Conservation (phyloP, 2,329 filamentous ascomycete species). For the Arachnopeziza araneosa region DNA sequence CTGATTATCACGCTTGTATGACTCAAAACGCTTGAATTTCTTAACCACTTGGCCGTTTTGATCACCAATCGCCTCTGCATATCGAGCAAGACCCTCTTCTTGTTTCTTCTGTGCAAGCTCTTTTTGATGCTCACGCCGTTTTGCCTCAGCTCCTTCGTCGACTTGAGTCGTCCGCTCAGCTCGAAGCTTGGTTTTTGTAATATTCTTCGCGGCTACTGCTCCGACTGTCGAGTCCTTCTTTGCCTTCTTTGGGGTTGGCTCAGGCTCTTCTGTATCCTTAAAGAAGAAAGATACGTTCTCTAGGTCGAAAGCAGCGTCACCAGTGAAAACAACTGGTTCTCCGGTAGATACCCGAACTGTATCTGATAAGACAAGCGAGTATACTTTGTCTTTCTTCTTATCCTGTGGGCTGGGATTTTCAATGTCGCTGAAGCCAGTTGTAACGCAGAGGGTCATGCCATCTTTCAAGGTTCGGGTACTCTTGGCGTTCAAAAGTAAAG, state of each 20-base stretch:
- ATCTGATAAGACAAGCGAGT: constrained; percentile 86
- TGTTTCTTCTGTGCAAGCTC: constrained; percentile 85
- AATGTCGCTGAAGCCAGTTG: constrained; percentile 84
- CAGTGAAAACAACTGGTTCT: constrained; percentile 88
- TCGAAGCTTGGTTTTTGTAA: constrained; percentile 86
- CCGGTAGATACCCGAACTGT: constrained; percentile 78
- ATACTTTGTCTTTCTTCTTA: constrained; percentile 84
- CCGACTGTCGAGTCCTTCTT: constrained; percentile 80
- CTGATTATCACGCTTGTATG: constrained; percentile 96
- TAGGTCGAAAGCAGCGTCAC: constrained; percentile 83
- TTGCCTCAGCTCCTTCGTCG: constrained; percentile 84
- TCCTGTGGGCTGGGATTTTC: constrained; percentile 83
- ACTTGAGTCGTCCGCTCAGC: constrained; percentile 84
- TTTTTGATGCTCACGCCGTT: constrained; percentile 86
- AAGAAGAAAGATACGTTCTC: constrained; percentile 98
- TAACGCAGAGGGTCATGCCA: constrained; percentile 92
- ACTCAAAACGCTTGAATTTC: constrained; percentile 98
- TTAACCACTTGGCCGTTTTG: constrained; percentile 90
- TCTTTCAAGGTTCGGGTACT: constrained; percentile 80
- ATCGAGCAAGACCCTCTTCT: constrained; percentile 77
- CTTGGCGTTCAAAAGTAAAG: constrained; percentile 81
- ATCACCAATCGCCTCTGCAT: constrained; percentile 76
- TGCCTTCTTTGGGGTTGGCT: constrained; percentile 82
- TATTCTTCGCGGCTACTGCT: constrained; percentile 89
- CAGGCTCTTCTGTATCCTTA: constrained; percentile 87